Evolutionary conservation across 2,329 filamentous ascomycete genomes (phyloP).

Genomic region (Botrytis hyacinthi): DNA sequence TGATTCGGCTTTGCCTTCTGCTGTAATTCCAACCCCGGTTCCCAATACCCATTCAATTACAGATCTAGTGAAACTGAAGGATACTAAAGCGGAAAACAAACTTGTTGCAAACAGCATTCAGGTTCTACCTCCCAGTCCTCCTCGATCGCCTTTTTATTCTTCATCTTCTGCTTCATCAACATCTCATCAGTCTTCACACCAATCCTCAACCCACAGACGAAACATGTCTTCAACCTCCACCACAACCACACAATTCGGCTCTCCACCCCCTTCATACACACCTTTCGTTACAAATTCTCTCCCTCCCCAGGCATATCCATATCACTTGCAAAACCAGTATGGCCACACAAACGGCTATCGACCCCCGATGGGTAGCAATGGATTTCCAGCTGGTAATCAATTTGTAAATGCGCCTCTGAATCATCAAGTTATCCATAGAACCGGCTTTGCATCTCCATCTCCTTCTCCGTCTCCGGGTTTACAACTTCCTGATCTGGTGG

Average conservation of each 20-base stretch:
- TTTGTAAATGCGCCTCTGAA: neutral
- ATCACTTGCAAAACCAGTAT: neutral
- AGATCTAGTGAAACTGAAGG: too few species aligned
- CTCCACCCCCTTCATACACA: neutral
- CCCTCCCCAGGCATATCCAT: neutral
- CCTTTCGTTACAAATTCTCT: neutral
- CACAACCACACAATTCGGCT: neutral
- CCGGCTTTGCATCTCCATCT: neutral
- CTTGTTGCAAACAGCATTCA: neutral
- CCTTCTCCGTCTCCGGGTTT: neutral
- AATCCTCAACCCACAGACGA: neutral
- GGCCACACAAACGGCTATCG: neutral
- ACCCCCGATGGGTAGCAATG: too few species aligned
- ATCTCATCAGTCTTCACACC: neutral
- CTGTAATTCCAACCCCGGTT: neutral
- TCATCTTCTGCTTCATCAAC: neutral
- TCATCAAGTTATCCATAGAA: neutral
- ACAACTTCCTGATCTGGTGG: neutral
- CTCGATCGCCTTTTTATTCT: neutral
- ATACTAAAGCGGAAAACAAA: neutral
- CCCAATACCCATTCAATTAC: neutral
- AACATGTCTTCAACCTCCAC: neutral
- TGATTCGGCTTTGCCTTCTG: neutral
- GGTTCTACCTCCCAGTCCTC: too few species aligned
- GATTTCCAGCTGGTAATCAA: neutral